Percentiles rank a stretch among this genome's conserved stretches.
Evolutionary conservation across 2,329 filamentous ascomycete genomes (phyloP).

Genomic region (Arthrobotrys pseudoclavata): DNA sequence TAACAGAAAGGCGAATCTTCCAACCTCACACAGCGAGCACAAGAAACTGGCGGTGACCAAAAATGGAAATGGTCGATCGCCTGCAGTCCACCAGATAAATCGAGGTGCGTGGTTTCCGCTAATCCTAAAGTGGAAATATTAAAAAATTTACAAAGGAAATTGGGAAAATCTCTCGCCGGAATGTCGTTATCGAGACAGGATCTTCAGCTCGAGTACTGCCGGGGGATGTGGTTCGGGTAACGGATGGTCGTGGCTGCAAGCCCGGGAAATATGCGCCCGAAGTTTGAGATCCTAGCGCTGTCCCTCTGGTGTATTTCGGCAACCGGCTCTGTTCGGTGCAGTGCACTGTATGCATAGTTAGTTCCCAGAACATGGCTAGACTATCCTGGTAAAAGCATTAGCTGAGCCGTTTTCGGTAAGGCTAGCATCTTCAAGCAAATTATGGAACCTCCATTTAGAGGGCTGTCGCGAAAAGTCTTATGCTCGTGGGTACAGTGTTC

Average conservation of each 20-base stretch:
- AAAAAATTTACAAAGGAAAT: slow-evolving; percentile 33
- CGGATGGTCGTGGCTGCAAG: background rate
- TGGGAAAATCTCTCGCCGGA: slow-evolving; percentile 31
- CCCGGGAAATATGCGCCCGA: slow-evolving; percentile 2
- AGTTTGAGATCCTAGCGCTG: slow-evolving; percentile 1
- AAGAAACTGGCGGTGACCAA: slow-evolving; percentile 54
- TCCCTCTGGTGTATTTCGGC: slow-evolving; percentile 4
- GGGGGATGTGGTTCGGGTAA: background rate
- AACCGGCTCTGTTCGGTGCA: slow-evolving; percentile 30
- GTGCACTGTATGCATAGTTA: slow-evolving; percentile 13
- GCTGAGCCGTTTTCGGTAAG: slow-evolving; percentile 41
- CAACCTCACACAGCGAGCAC: slow-evolving; percentile 10
- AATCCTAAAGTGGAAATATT: slow-evolving; percentile 45
- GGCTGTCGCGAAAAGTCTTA: slow-evolving; percentile 52
- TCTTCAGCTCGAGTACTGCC: slow-evolving; percentile 20
- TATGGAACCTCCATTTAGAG: slow-evolving; percentile 42
- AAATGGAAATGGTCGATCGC: slow-evolving; percentile 42
- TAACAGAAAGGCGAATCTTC: slow-evolving; percentile 45
- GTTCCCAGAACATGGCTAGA: slow-evolving; percentile 39
- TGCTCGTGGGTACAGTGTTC: slow-evolving; percentile 21
- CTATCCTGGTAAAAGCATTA: slow-evolving; percentile 11
- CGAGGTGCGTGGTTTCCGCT: background rate
- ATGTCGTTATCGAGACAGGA: slow-evolving; percentile 27
- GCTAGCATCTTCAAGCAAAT: slow-evolving; percentile 34
- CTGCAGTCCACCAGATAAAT: slow-evolving; percentile 37